Conservation (phyloP, 169 alveolate species). For the Pseudocohnilembus persalinus region DNA sequence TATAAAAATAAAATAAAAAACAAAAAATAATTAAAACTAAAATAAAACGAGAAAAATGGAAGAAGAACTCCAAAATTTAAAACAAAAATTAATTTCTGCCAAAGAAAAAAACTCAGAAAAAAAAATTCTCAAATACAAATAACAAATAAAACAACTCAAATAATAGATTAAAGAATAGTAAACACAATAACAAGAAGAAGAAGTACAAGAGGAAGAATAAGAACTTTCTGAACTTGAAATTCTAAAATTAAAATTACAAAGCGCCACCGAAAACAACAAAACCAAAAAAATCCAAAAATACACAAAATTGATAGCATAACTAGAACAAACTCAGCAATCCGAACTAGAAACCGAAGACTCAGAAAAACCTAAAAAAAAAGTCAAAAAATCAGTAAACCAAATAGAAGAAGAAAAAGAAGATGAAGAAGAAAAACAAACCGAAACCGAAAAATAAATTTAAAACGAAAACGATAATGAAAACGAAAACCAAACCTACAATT, state of each 20-base stretch:
- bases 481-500: not conserved
- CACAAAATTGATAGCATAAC: not conserved
- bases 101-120: not conserved
- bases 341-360: not conserved
- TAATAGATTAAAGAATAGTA: too few relatives aligned
- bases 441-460: not conserved
- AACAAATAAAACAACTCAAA: not conserved
- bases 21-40: not conserved
- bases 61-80: not conserved
- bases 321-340: not conserved
- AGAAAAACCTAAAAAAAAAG: not conserved
- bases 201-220: not conserved
- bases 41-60: not conserved
- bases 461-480: too few relatives aligned
- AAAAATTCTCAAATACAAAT: not conserved
- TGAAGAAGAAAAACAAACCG: not conserved
- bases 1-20: too few relatives aligned
- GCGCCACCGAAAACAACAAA: not conserved
- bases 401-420: not conserved
- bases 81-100: not conserved
- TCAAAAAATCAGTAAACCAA: not conserved
- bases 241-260: too few relatives aligned
- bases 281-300: not conserved
- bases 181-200: not conserved
- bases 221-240: not conserved